A percentile compares a stretch with the other conserved stretches of the same genome.
phyloP scores from a whole-genome alignment of 257 asterid genomes.

The Sherardia arvensis region DNA sequence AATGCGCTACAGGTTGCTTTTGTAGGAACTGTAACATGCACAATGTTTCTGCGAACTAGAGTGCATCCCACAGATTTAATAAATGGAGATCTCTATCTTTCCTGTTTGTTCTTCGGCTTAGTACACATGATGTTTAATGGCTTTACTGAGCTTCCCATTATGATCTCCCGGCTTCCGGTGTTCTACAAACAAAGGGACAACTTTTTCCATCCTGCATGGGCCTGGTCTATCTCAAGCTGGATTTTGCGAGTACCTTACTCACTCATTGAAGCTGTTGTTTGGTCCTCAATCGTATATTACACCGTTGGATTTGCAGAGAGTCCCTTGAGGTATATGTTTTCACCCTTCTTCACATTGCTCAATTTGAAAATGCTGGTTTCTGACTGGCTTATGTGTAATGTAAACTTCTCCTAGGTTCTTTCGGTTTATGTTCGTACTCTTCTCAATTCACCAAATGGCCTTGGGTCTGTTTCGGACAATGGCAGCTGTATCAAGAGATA shows the following conservation, averaged over 20 bases:
- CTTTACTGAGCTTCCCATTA: slow-evolving; percentile 70
- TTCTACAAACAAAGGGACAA: slow-evolving; percentile 90
- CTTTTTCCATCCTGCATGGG: slow-evolving; percentile 85
- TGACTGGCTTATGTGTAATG: not conserved
- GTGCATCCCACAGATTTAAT: slow-evolving; percentile 55
- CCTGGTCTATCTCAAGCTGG: slow-evolving; percentile 73
- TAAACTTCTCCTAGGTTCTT: slow-evolving; percentile 50
- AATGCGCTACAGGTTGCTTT: slow-evolving; percentile 63
- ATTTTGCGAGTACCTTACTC: slow-evolving; percentile 81
- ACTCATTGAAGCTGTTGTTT: slow-evolving; percentile 58
- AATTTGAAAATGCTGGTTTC: not conserved
- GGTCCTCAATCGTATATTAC: slow-evolving; percentile 71
- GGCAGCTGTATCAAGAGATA: slow-evolving; percentile 83
- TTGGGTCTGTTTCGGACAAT: slow-evolving; percentile 73
- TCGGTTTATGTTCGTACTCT: slow-evolving; percentile 52
- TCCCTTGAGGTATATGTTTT: slow-evolving; percentile 54
- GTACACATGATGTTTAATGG: slow-evolving; percentile 96
- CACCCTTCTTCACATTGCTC: slow-evolving; percentile 1
- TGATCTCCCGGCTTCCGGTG: slow-evolving; percentile 85
- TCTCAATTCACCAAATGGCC: slow-evolving; percentile 83
- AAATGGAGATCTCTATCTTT: slow-evolving; percentile 57
- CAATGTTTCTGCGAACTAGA: slow-evolving; percentile 69
- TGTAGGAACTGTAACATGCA: slow-evolving; percentile 69
- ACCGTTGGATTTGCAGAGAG: slow-evolving; percentile 73
- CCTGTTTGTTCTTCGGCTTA: slow-evolving; percentile 64